Evolutionary conservation across 2,329 filamentous ascomycete species (phyloP), one percentile per base, ranked within the genome.

Genomic region (Scedosporium dehoogii): DNA sequence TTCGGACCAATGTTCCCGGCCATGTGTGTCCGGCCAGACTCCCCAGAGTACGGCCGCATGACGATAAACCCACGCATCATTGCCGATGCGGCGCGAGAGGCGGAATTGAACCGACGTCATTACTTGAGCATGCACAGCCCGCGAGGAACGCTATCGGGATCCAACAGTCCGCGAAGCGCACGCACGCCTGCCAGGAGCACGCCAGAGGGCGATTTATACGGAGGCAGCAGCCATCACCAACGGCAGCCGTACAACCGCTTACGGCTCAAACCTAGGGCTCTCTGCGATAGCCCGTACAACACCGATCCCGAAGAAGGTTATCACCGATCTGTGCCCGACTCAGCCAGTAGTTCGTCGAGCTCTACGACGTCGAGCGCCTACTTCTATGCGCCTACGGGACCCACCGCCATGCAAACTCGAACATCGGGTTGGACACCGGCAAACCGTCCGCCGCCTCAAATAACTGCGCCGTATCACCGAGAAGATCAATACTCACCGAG

Each of bases 1-100:
- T 99, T 99, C 72, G 94, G 94, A 0, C 83, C 86, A 12, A 82
- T 85, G 48, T 99, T 99, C 71, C 87, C 91, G 2, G 78, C 80
- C 3, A 75, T 85, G 56, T 99, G 94, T 72, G 76, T 88, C 14
- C 80, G 75, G 1, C 85, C 86, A 1, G 78, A 82, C n/a, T 79
- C 86, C 42, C 76, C 82, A n/a, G 80, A 81, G 14, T 91, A 85
- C 71, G 83, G 80, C 10, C 80, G 81, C 57, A 90, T 91, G 87
- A 74, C 81, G 23, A 91, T 92, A 68, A 79, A 83, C 62, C 76
- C 76, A 2, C 70, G 73, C 0, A 80, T 88, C 53, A 79, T 90
- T 18, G 69, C 71, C 23, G 73, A 78, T 14, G 83, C 85, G 3
- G 80, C 80, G 0, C 69, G 70, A 2, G 79, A 85, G 64, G 79